These are phyloP conservation scores for Francoa sonchifolia DNA, from an alignment of 441 rosid species.

Conservation along the genomic window DNA sequence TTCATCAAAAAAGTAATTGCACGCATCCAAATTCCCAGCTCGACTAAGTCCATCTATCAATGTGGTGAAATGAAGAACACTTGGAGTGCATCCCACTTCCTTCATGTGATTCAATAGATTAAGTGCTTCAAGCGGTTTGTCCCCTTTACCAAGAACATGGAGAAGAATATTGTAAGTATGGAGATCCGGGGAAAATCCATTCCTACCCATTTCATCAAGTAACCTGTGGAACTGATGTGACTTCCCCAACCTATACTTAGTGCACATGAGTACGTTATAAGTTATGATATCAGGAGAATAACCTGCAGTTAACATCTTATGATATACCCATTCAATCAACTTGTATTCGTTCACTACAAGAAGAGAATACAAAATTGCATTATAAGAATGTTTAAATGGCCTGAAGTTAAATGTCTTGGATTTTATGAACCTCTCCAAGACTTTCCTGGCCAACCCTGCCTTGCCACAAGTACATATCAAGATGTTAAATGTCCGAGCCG, in stretches of 20 bases:
- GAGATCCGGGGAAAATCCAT: constrained; percentile 57
- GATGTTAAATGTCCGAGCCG: constrained; percentile 71
- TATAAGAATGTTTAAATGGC: constrained; percentile 73
- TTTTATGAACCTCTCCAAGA: constrained; percentile 65
- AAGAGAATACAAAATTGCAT: constrained; percentile 58
- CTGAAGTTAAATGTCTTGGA: constrained; percentile 62
- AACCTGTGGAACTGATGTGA: constrained; percentile 42
- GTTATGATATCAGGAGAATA: constrained; percentile 52
- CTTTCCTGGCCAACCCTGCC: constrained; percentile 56
- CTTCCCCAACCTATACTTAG: constrained; percentile 69
- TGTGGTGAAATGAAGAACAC: constrained; percentile 69
- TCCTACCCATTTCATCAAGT: constrained; percentile 66
- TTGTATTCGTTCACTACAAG: constrained; percentile 46
- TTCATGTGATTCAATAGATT: constrained; percentile 69
- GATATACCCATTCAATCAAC: constrained; percentile 85
- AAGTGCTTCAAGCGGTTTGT: constrained; percentile 68
- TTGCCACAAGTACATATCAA: constrained; percentile 68
- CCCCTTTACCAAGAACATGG: constrained; percentile 63
- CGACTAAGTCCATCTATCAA: constrained; percentile 82
- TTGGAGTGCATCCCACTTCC: constrained; percentile 53
- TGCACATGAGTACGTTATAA: constrained; percentile 59
- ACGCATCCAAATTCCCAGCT: constrained; percentile 79
- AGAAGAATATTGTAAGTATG: constrained; percentile 80
- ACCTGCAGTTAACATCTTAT: constrained; percentile 57
- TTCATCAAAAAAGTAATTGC: constrained; percentile 62